Percentiles rank a stretch among this genome's conserved stretches.
These are phyloP conservation scores for Stachybotrys echinatus DNA, from an alignment of 2,329 filamentous ascomycete genomes.

Conservation along the genomic window DNA sequence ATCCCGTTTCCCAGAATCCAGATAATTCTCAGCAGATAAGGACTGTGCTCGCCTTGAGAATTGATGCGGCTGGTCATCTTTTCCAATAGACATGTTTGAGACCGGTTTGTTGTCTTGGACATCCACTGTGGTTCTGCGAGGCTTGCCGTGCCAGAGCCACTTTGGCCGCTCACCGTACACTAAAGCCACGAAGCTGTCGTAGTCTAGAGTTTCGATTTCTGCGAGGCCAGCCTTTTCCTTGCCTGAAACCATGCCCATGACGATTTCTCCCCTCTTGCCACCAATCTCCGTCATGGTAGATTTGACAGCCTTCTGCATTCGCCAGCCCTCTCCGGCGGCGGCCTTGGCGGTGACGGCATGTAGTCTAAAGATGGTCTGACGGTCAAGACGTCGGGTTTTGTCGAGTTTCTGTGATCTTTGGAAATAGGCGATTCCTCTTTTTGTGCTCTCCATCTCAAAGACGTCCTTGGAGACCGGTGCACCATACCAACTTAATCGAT, in stretches of 20 bases:
- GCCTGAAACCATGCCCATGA: conserved; percentile 88
- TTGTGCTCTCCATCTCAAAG: conserved; percentile 78
- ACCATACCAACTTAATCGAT: conserved; percentile 78
- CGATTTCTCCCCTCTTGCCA: conserved; percentile 88
- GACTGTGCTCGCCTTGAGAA: conserved; percentile 46
- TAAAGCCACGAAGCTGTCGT: conserved; percentile 75
- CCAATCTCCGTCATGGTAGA: conserved; percentile 91
- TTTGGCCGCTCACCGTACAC: conserved; percentile 79
- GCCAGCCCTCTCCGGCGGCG: conserved; percentile 84
- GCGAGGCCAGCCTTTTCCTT: conserved; percentile 85
- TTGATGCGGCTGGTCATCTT: conserved; percentile 38
- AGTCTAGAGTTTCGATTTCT: conserved; percentile 86
- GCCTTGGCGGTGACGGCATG: conserved; percentile 85
- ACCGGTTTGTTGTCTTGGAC: conserved; percentile 43
- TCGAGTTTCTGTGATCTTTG: conserved; percentile 84
- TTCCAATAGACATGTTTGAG: conserved; percentile 45
- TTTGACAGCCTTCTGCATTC: conserved; percentile 89
- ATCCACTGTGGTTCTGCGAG: conserved; percentile 55
- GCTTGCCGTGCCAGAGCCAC: conserved; percentile 93
- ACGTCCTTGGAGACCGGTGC: conserved; percentile 85
- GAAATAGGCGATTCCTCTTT: conserved; percentile 79
- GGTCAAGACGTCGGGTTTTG: conserved; percentile 73
- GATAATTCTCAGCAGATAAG: conserved; percentile 47
- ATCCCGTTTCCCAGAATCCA: conserved; percentile 37
- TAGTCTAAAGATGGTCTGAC: conserved; percentile 74